Conservation (phyloP, 345 rosid genomes). For the Viola odorata region DNA sequence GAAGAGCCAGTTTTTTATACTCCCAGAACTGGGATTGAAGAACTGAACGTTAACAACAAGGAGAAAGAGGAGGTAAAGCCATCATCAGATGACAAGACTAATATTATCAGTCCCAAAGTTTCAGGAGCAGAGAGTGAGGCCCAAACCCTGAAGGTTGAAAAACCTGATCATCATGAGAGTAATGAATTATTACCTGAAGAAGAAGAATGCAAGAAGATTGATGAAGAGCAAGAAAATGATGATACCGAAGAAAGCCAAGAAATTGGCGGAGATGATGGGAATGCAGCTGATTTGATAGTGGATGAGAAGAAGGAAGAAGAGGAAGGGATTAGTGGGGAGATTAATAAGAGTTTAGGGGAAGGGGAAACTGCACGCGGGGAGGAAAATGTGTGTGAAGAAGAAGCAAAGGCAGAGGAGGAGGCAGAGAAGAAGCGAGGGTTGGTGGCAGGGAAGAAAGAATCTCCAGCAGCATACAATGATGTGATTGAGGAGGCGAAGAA, state of each 20-base stretch:
- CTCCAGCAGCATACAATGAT: constrained; percentile 64
- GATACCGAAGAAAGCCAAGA: not conserved
- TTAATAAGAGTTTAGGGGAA: not conserved
- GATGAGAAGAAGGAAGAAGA: constrained; percentile 7
- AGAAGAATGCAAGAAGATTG: not conserved
- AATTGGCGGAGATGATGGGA: not conserved
- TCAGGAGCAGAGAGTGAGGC: constrained; percentile 21
- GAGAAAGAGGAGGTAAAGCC: constrained; percentile 24
- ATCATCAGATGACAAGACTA: too few relatives aligned
- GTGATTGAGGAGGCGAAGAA: constrained; percentile 73
- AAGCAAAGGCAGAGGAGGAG: not conserved
- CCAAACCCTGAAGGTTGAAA: constrained; percentile 6
- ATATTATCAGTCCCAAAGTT: constrained; percentile 5
- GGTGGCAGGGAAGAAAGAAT: constrained; percentile 49
- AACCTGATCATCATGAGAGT: not conserved
- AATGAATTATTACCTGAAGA: constrained; percentile 1
- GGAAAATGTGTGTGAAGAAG: not conserved
- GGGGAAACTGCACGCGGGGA: not conserved
- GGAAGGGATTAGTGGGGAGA: too few relatives aligned
- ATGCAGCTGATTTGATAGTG: not conserved
- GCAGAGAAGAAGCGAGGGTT: constrained; percentile 18
- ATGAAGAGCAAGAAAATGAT: constrained; percentile 2
- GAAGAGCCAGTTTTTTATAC: too few relatives aligned
- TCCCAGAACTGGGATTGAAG: not conserved
- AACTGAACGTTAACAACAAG: constrained; percentile 7